Evolutionary conservation across 768 basidiomycete genomes (phyloP).

Genomic region (Amanita pallidorosea): DNA sequence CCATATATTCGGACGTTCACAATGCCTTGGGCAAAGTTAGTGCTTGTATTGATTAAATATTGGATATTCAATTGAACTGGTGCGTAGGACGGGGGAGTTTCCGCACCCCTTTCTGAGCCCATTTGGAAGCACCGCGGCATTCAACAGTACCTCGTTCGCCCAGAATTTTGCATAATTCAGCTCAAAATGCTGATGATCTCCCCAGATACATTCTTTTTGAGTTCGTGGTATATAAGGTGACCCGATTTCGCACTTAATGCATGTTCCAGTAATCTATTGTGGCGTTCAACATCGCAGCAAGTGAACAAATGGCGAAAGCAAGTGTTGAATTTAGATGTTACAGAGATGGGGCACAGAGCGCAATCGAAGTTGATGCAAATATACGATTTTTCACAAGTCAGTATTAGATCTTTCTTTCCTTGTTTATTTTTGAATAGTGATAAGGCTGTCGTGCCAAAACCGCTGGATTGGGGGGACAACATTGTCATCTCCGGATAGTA

Average conservation of each 20-base stretch:
- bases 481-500: slow-evolving; percentile 48
- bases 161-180: background rate
- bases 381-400: slow-evolving; percentile 56
- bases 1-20: slow-evolving; percentile 60
- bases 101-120: slow-evolving; percentile 57
- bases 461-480: slow-evolving; percentile 49
- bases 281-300: slow-evolving; percentile 55
- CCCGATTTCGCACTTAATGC: background rate
- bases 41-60: background rate
- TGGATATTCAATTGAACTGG: background rate
- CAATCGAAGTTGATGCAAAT: slow-evolving; percentile 53
- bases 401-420: background rate
- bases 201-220: slow-evolving; percentile 49
- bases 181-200: background rate
- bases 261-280: slow-evolving; percentile 40
- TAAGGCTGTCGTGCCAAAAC: slow-evolving; percentile 41
- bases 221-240: slow-evolving; percentile 16
- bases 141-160: slow-evolving; percentile 48
- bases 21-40: slow-evolving; percentile 49
- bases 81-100: slow-evolving; percentile 40
- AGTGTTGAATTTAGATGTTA: slow-evolving; percentile 33
- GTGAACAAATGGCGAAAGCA: slow-evolving; percentile 57
- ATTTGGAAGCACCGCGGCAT: slow-evolving; percentile 50
- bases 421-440: background rate
- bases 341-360: slow-evolving; percentile 49